These are phyloP conservation scores for Lepidopterella palustris DNA, from an alignment of 495 filamentous ascomycete genomes.

Conservation along the genomic window DNA sequence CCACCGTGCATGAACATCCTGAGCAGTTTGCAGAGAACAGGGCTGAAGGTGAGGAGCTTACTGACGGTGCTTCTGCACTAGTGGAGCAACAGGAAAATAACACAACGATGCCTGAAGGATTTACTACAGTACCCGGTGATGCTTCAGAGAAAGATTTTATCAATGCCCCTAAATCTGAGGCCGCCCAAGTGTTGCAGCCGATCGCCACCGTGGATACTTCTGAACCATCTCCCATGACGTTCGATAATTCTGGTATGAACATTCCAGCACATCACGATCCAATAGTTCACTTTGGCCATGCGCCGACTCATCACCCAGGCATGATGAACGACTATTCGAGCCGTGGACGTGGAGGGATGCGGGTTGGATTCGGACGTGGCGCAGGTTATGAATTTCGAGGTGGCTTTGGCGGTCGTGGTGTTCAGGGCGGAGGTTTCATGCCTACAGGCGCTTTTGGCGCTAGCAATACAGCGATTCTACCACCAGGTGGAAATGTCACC, in stretches of 20 bases:
- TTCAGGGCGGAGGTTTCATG: slow-evolving; percentile 4
- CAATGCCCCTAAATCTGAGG: neutral
- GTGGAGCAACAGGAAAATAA: neutral
- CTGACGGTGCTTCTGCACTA: neutral
- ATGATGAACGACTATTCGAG: slow-evolving; percentile 19
- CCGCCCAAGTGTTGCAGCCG: slow-evolving; percentile 41
- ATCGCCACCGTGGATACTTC: slow-evolving; percentile 48
- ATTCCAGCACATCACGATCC: slow-evolving; percentile 3
- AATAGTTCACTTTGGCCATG: neutral
- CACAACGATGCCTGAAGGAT: neutral
- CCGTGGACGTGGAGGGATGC: neutral
- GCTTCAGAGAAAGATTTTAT: neutral
- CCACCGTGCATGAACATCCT: neutral
- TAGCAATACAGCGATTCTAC: slow-evolving; percentile 11
- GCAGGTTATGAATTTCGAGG: slow-evolving; percentile 10
- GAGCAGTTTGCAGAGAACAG: neutral
- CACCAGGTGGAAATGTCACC: slow-evolving; percentile 22
- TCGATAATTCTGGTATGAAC: slow-evolving; percentile 12
- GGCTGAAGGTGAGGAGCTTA: neutral
- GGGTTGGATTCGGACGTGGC: slow-evolving; percentile 1
- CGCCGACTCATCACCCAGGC: neutral
- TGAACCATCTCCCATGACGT: slow-evolving; percentile 19
- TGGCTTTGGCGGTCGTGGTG: slow-evolving; percentile 2
- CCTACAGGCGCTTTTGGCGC: neutral
- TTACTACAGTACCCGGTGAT: neutral